phyloP scores from a whole-genome alignment of 768 basidiomycete species.

The Naganishia vishniacii region DNA sequence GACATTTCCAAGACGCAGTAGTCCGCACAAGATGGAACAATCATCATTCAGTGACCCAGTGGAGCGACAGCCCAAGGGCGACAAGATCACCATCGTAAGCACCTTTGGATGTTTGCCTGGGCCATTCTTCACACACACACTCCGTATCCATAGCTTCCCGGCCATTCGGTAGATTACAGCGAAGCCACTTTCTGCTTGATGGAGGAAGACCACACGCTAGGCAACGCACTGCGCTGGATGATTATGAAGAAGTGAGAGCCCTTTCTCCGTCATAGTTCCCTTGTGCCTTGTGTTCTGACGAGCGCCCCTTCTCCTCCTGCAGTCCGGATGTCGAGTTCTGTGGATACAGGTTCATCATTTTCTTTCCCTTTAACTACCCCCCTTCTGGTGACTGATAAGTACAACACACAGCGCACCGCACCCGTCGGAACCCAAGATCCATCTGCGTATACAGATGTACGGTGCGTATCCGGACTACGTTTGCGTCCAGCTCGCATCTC shows the following conservation, averaged over 20 bases:
- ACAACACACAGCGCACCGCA: constrained; percentile 66
- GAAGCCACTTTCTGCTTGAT: constrained; percentile 85
- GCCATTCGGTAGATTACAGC: constrained; percentile 72
- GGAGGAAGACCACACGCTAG: constrained; percentile 93
- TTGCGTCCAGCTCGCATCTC: background rate
- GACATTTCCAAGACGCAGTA: background rate
- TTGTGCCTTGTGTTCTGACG: too few relatives aligned
- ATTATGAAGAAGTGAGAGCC: constrained; percentile 98
- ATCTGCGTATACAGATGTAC: constrained; percentile 99
- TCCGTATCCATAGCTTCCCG: constrained; percentile 77
- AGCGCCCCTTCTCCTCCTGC: too few relatives aligned
- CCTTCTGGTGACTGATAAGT: background rate
- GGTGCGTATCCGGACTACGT: constrained; percentile 56
- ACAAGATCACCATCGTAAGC: constrained; percentile 47
- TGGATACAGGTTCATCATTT: constrained; percentile 72
- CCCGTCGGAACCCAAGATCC: constrained; percentile 93
- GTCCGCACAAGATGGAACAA: constrained; percentile 5
- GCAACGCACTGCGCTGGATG: constrained; percentile 94
- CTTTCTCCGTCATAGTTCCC: too few relatives aligned
- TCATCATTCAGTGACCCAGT: constrained; percentile 18
- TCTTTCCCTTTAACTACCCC: background rate
- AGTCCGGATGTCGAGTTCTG: constrained; percentile 98
- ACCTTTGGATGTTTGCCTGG: too few relatives aligned
- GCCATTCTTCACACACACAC: background rate
- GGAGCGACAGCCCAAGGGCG: constrained; percentile 20